Evolutionary conservation across 2,329 filamentous ascomycete genomes (phyloP), one percentile per base, ranked within the genome.

Genomic region (Apiospora pterosperma): DNA sequence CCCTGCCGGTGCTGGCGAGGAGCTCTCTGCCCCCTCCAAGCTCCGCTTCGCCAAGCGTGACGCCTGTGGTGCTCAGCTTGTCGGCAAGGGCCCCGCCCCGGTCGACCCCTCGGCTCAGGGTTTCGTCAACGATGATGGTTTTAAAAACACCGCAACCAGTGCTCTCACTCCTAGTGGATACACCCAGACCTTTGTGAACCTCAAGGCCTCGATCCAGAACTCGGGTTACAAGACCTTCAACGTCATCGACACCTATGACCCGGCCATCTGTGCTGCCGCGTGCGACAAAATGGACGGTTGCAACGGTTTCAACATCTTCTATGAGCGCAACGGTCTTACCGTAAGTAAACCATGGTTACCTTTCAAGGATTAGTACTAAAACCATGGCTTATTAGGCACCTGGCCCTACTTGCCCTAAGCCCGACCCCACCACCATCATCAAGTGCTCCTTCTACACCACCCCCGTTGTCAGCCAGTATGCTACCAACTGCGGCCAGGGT

Each of bases 131-230:
- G 68, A 67, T 21, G 66, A 60, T 36, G 72, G 68, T 7, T 79
- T 80, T 73, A 10, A 64, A 62, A 39, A 31, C 2, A 62, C 65
- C 6, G 72, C 76, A 1, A 64, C 16, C 8, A 62, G 52, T 55
- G 74, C 75, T 14, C 59, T 68, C 2, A 70, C 70, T 1, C 77
- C 78, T 1, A 63, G 67, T 62, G 76, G 76, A 5, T 80, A 79
- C 65, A 68, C 58, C 6, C 62, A 67, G 16, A 73, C 73, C 6
- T 80, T 77, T 67, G 59, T 64, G 1, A 73, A 77, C 55, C 64
- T 76, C 7, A 62, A 75, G 14, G 58, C 14, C 21, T 38, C 34
- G 0, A 64, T 39, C 14, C 59, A 59, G 11, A 60, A 52, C 4
- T 60, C 61, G 3, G 67, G 63, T n/a, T 68, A 68, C 44, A 21